Percentiles rank a stretch among this genome's conserved stretches.
These are phyloP conservation scores for Straminergon stramineum DNA, from an alignment of 225 moss, liverwort and hornwort species.

Conservation along the genomic window DNA sequence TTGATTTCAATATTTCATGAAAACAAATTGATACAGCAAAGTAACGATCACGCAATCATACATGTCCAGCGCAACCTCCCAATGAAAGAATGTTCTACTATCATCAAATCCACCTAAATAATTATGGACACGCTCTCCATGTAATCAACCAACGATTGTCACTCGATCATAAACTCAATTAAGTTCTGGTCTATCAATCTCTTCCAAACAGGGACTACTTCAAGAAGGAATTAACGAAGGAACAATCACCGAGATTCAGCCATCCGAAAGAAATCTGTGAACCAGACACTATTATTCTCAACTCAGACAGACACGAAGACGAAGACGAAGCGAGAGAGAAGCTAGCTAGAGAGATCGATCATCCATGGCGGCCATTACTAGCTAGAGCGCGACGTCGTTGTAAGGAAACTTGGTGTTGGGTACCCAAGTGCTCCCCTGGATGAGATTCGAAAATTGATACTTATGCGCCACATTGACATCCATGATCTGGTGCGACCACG, in stretches of 20 bases:
- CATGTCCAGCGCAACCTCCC: not conserved
- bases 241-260: not conserved
- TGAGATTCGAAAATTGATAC: constrained; percentile 12
- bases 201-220: not conserved
- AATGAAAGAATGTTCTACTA: not conserved
- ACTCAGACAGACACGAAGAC: not conserved
- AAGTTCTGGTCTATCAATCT: not conserved
- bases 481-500: constrained; percentile 48
- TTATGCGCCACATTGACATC: not conserved
- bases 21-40: not conserved
- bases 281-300: not conserved
- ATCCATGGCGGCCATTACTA: not conserved
- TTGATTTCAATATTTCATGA: not conserved
- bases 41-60: not conserved
- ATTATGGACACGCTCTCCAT: not conserved
- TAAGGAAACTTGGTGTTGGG: constrained; percentile 25
- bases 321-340: not conserved
- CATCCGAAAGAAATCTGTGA: not conserved
- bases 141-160: not conserved
- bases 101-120: not conserved
- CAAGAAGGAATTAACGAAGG: not conserved
- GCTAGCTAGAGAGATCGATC: not conserved
- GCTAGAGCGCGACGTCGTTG: not conserved
- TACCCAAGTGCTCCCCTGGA: constrained; percentile 16
- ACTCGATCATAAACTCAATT: not conserved